Evolutionary conservation across 495 filamentous ascomycete species (phyloP).

Genomic region (Trichocladium uniseriatum): DNA sequence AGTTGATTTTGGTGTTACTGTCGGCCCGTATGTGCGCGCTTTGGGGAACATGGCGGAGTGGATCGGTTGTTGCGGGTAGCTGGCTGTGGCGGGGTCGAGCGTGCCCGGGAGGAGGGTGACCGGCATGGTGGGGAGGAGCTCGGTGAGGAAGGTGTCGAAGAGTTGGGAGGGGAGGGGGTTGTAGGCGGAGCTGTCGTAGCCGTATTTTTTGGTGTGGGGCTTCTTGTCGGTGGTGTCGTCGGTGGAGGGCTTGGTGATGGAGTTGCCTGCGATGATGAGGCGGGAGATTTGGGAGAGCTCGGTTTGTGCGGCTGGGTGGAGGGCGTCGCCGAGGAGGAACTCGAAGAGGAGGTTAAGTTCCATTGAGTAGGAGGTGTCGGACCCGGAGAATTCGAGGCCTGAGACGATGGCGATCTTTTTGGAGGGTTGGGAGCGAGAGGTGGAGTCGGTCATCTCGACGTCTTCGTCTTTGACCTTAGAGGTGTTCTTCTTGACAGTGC

Average conservation of each 20-base stretch:
- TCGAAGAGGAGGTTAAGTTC: conserved; percentile 71
- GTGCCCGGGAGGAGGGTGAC: conserved; percentile 70
- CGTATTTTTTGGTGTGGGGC: conserved; percentile 64
- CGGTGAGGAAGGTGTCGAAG: conserved; percentile 73
- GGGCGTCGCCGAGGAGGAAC: conserved; percentile 76
- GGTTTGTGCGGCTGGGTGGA: conserved; percentile 46
- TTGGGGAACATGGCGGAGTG: conserved; percentile 75
- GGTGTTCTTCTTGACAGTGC: conserved; percentile 15
- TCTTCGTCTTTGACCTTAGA: conserved; percentile 30
- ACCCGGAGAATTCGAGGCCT: conserved; percentile 73
- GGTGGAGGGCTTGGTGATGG: conserved; percentile 48
- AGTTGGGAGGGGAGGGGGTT: conserved; percentile 74
- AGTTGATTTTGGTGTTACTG: conserved; percentile 24
- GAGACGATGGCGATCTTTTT: conserved; percentile 82
- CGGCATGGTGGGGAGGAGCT: conserved; percentile 71
- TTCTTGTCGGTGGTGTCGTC: conserved; percentile 21
- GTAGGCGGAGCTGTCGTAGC: conserved; percentile 82
- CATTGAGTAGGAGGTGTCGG: conserved; percentile 56
- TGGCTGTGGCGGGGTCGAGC: conserved; percentile 69
- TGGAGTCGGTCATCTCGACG: conserved; percentile 37
- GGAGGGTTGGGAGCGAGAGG: conserved; percentile 21
- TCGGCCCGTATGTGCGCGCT: conserved; percentile 55
- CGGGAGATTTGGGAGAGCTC: conserved; percentile 63
- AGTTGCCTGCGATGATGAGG: conserved; percentile 87
- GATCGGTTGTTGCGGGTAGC: conserved; percentile 72